These are phyloP conservation scores for Colletotrichum incanum DNA, from an alignment of 2,329 filamentous ascomycete species.

Conservation along the genomic window DNA sequence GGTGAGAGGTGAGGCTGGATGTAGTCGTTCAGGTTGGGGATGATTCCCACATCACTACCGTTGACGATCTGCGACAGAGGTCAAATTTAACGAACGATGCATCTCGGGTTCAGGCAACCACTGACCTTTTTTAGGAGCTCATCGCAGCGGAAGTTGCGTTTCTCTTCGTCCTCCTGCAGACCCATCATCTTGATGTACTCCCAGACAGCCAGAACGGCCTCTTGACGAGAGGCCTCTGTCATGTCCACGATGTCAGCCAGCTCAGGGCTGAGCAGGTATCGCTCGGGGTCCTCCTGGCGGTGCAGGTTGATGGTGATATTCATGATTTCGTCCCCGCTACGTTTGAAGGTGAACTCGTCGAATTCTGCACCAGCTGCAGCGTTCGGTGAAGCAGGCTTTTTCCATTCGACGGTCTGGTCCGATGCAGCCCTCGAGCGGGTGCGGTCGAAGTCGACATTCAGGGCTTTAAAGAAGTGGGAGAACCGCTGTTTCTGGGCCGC, in stretches of 20 bases:
- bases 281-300: slow-evolving; percentile 88
- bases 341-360: slow-evolving; percentile 91
- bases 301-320: slow-evolving; percentile 92
- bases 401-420: slow-evolving; percentile 84
- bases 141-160: slow-evolving; percentile 92
- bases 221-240: slow-evolving; percentile 87
- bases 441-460: slow-evolving; percentile 81
- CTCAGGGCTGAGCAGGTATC: slow-evolving; percentile 83
- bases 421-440: slow-evolving; percentile 69
- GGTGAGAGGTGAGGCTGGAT: slow-evolving; percentile 84
- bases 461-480: slow-evolving; percentile 87
- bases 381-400: slow-evolving; percentile 76
- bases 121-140: slow-evolving; percentile 83
- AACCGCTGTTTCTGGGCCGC: slow-evolving; percentile 68
- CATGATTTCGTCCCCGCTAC: slow-evolving; percentile 91
- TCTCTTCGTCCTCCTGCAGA: slow-evolving; percentile 95
- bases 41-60: slow-evolving; percentile 83
- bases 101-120: slow-evolving; percentile 19
- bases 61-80: slow-evolving; percentile 74
- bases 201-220: slow-evolving; percentile 93
- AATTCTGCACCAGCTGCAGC: slow-evolving; percentile 80
- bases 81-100: slow-evolving; percentile 1
- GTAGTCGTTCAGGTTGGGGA: slow-evolving; percentile 87
- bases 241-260: slow-evolving; percentile 90
- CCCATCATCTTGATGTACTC: slow-evolving; percentile 91